Conservation (phyloP, 352 stramenopile species). For the Globisporangium polare region DNA sequence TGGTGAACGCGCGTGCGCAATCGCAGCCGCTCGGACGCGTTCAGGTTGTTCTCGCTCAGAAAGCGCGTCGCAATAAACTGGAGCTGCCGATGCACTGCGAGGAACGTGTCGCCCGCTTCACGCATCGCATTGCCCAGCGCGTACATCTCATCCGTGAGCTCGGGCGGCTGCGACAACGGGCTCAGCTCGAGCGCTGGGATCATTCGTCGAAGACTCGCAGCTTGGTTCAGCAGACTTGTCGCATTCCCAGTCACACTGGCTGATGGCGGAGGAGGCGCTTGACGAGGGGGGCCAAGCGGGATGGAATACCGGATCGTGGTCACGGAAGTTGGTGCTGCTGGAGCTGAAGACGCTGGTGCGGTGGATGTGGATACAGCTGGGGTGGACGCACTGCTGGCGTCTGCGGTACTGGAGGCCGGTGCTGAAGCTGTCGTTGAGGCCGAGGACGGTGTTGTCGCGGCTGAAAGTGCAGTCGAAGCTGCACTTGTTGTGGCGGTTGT, state of each 20-base stretch:
- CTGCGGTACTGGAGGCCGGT: background rate
- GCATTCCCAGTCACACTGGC: background rate
- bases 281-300: background rate
- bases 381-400: background rate
- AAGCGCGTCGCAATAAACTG: conserved; percentile 26
- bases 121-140: conserved; percentile 23
- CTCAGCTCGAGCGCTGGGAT: conserved; percentile 25
- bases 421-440: background rate
- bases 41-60: conserved; percentile 24
- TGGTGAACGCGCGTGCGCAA: conserved; percentile 22
- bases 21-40: conserved; percentile 16
- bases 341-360: background rate
- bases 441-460: background rate
- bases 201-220: conserved; percentile 19
- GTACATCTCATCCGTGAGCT: conserved; percentile 26
- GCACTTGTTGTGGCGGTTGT: background rate
- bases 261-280: background rate
- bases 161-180: conserved; percentile 19
- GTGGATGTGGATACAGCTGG: background rate
- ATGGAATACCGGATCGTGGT: background rate
- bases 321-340: background rate
- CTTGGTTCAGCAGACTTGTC: conserved; percentile 19
- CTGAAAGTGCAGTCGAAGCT: background rate
- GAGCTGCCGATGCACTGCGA: conserved; percentile 33
- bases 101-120: conserved; percentile 29